These are phyloP conservation scores for Excoecaria agallocha DNA, from an alignment of 345 rosid species.

Conservation along the genomic window DNA sequence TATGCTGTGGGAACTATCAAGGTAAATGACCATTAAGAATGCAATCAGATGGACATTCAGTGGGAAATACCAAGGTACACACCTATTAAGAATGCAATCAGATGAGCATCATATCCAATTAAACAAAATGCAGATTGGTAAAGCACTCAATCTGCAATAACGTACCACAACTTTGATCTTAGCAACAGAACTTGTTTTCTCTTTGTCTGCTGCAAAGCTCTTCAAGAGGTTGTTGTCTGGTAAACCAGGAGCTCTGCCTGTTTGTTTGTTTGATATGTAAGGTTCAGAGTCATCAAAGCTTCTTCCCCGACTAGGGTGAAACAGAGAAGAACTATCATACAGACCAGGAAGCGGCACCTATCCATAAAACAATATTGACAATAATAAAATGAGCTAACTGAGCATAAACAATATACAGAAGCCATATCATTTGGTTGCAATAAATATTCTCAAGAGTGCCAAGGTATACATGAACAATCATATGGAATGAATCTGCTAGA, in stretches of 20 bases:
- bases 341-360: conserved; percentile 66
- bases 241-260: conserved; percentile 57
- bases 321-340: conserved; percentile 57
- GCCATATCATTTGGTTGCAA: neutral
- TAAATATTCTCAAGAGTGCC: conserved; percentile 2
- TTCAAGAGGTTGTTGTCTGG: conserved; percentile 65
- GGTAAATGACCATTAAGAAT: conserved; percentile 11
- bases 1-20: neutral
- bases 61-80: conserved; percentile 11
- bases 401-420: conserved; percentile 7
- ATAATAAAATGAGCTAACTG: conserved; percentile 1
- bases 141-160: conserved; percentile 7
- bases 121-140: neutral
- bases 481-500: neutral
- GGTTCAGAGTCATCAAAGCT: conserved; percentile 84
- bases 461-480: neutral
- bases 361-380: conserved; percentile 11
- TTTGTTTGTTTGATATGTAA: conserved; percentile 52
- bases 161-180: conserved; percentile 99
- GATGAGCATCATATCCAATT: conserved; percentile 1
- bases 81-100: neutral
- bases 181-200: conserved; percentile 81
- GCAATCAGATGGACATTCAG: neutral
- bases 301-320: conserved; percentile 65
- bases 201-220: conserved; percentile 80